A percentile compares a stretch with the other conserved stretches of the same genome.
Evolutionary conservation across 1,139 yeast genomes (phyloP).

Genomic region (Lodderomyces jiufengensis): DNA sequence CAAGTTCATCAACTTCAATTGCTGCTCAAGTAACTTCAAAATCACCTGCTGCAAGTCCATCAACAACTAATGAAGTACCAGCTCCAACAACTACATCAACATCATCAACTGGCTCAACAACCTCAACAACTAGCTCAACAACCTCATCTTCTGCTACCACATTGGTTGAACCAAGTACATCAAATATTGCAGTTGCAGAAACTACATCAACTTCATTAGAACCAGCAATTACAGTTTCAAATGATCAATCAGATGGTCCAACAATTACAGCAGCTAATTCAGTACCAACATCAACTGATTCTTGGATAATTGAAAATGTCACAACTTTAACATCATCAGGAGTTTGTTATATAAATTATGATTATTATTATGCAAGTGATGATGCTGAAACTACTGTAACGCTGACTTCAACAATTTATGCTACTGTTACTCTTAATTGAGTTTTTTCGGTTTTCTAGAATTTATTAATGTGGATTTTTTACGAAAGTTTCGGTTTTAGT

Average conservation of each 20-base stretch:
- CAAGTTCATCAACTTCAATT: constrained; percentile 1
- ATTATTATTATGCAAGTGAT: constrained; percentile 35
- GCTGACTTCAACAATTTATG: constrained; percentile 35
- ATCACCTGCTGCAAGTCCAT: constrained; percentile 4
- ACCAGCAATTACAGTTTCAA: constrained; percentile 10
- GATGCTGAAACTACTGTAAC: constrained; percentile 34
- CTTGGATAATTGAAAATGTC: constrained; percentile 38
- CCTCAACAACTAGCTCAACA: background rate
- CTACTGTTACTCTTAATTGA: constrained; percentile 29
- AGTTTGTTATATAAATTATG: constrained; percentile 42
- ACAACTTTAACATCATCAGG: constrained; percentile 32
- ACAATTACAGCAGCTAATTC: constrained; percentile 26
- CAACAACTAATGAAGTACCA: constrained; percentile 6
- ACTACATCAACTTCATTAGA: constrained; percentile 9
- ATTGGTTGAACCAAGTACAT: background rate
- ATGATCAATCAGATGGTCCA: constrained; percentile 21
- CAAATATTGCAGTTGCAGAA: background rate
- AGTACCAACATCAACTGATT: constrained; percentile 32
- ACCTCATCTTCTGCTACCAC: constrained; percentile 1
- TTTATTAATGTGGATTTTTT: no score
- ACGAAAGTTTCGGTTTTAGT: background rate
- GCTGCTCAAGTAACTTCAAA: background rate
- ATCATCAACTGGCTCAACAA: background rate
- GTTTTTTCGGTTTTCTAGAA: constrained; percentile 5
- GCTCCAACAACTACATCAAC: constrained; percentile 6